Evolutionary conservation across 164 flowering plant genomes (phyloP), one percentile per base, ranked within the genome.

Genomic region (Amborella trichopoda): DNA sequence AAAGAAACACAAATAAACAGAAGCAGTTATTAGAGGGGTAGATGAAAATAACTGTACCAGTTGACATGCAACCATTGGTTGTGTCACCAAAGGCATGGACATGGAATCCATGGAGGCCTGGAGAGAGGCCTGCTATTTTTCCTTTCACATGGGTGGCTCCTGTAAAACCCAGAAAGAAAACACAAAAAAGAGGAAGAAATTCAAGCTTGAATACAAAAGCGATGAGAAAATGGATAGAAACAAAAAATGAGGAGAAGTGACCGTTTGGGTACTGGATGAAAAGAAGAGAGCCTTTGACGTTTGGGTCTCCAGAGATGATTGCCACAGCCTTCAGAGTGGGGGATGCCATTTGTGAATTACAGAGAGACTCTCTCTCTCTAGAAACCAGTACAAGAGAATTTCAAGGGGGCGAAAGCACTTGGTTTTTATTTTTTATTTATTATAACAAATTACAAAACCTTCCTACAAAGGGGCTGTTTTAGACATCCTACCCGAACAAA

Each of bases 51-150:
- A 32, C 48, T 24, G 32, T 20, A 86, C 94, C 94, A 55, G 94
- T 88, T 53, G 96, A 84, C 36, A 62, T 81, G 73, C 96, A 88
- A 42, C 96, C 96, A 51, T 88, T 88, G 60, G 91, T 71, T 57
- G 96, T 88, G 58, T 88, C 96, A 2, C 96, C 94, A 42, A 88
- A 77, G 28, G 96, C 78, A 45, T 88, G 96, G 44, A 88, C 76
- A 61, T 88, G 96, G 68, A 88, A 88, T 9, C 86, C 94, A 64
- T 88, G 96, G 46, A 58, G 78, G 25, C 96, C 94, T 6, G 91
- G 94, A 9, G 67, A 49, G 18, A 88, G 74, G 3, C 94, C 94
- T 2, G 62, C 53, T n/a, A 88, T 74, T 57, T 50, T 80, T 37
- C 94, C 96, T 48, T 56, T 71, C 18, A 88, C 73, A 44, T 71